These are phyloP conservation scores for Rubia yunnanensis DNA, from an alignment of 257 asterid genomes.

Conservation along the genomic window DNA sequence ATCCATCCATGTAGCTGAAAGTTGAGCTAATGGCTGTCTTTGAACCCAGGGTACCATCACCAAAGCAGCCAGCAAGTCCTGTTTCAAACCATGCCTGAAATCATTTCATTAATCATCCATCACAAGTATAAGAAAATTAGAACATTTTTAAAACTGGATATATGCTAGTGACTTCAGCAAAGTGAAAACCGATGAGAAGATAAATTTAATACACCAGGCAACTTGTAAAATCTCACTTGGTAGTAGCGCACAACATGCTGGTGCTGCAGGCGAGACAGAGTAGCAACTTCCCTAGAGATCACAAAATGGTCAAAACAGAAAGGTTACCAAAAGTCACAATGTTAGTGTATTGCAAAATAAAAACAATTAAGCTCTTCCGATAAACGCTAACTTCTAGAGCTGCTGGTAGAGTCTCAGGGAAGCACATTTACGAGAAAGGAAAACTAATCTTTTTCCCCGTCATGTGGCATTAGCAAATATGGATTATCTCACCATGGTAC, in stretches of 20 bases:
- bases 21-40: conserved; percentile 57
- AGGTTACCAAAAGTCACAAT: neutral
- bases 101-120: conserved; percentile 14
- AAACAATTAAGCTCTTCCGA: neutral
- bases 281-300: conserved; percentile 74
- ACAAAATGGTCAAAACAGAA: neutral
- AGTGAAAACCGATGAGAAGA: neutral
- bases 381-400: neutral
- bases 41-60: conserved; percentile 49
- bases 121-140: conserved; percentile 5
- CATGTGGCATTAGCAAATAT: too few relatives aligned
- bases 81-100: conserved; percentile 98
- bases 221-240: conserved; percentile 46
- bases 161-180: neutral
- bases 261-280: conserved; percentile 93
- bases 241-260: conserved; percentile 94
- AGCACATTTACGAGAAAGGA: neutral
- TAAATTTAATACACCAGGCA: conserved; percentile 9
- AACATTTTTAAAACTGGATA: neutral
- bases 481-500: too few relatives aligned
- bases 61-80: conserved; percentile 55
- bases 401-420: neutral
- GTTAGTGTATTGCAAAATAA: neutral
- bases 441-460: too few relatives aligned
- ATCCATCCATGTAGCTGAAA: conserved; percentile 52